Conservation (phyloP, 345 rosid genomes). For the Gossypium bickii region DNA sequence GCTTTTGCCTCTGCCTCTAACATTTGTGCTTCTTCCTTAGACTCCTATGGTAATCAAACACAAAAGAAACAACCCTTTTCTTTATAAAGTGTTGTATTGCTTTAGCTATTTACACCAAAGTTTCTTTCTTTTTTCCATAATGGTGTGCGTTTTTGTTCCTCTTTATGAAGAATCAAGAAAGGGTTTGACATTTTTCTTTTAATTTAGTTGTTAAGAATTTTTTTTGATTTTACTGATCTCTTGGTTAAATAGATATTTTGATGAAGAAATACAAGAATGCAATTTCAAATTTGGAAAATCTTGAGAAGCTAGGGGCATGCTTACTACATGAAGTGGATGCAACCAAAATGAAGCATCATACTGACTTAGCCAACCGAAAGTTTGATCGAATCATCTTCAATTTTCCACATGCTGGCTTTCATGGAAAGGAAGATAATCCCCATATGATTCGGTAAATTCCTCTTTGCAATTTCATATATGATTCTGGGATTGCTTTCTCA, state of each 20-base stretch:
- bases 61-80: neutral
- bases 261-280: constrained; percentile 38
- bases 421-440: constrained; percentile 32
- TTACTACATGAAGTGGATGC: constrained; percentile 53
- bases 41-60: constrained; percentile 30
- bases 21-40: constrained; percentile 54
- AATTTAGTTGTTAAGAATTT: no score
- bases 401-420: constrained; percentile 67
- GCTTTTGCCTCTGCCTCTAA: constrained; percentile 17
- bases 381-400: constrained; percentile 47
- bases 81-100: neutral
- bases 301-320: constrained; percentile 38
- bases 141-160: neutral
- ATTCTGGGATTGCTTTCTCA: neutral
- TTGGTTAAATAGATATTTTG: constrained; percentile 25
- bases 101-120: neutral
- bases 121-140: neutral
- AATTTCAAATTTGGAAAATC: constrained; percentile 31
- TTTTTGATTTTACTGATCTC: neutral
- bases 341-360: constrained; percentile 32
- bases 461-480: neutral
- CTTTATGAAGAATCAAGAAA: neutral
- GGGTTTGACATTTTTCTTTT: neutral
- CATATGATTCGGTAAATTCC: neutral
- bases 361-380: constrained; percentile 28